A percentile compares a stretch with the other conserved stretches of the same genome.
Conservation (phyloP, 805 yeast species). For the Candida sithepensis region DNA sequence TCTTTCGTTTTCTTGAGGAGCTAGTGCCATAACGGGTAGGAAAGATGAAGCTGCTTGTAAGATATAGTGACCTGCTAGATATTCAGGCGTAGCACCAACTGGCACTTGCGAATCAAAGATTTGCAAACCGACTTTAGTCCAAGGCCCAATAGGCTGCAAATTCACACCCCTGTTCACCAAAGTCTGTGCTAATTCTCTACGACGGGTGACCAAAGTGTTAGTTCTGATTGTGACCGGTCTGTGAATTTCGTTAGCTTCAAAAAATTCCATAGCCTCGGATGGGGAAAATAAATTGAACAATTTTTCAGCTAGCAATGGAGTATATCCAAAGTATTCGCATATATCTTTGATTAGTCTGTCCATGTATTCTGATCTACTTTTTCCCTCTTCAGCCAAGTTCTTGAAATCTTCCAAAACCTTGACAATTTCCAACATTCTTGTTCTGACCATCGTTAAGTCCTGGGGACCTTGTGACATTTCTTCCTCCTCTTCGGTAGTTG, state of each 20-base stretch:
- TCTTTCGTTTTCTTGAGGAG: slow-evolving; percentile 96
- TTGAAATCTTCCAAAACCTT: slow-evolving; percentile 91
- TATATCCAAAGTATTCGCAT: slow-evolving; percentile 90
- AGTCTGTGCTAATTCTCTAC: slow-evolving; percentile 93
- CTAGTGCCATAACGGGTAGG: slow-evolving; percentile 95
- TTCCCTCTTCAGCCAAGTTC: slow-evolving; percentile 78
- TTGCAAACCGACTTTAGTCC: slow-evolving; percentile 98
- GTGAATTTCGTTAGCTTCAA: slow-evolving; percentile 96
- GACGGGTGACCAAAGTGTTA: slow-evolving; percentile 90
- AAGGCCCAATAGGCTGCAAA: slow-evolving; percentile 91
- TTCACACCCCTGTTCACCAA: slow-evolving; percentile 96
- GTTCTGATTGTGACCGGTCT: slow-evolving; percentile 97
- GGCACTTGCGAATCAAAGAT: slow-evolving; percentile 99
- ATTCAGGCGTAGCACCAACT: slow-evolving; percentile 99
- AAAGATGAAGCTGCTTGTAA: slow-evolving; percentile 98
- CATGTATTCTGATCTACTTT: slow-evolving; percentile 78
- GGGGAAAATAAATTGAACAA: slow-evolving; percentile 89
- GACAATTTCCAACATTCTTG: slow-evolving; percentile 93
- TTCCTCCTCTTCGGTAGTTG: slow-evolving; percentile 63
- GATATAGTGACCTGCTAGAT: slow-evolving; percentile 95
- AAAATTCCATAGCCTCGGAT: slow-evolving; percentile 95
- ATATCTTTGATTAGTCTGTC: slow-evolving; percentile 80
- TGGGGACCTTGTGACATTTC: slow-evolving; percentile 52
- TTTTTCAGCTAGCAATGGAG: slow-evolving; percentile 89
- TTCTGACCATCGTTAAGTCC: slow-evolving; percentile 78